Percentiles rank a stretch among this genome's conserved stretches.
These are phyloP conservation scores for Pythium rhizo-oryzae DNA, from an alignment of 352 stramenopile species.

Conservation along the genomic window DNA sequence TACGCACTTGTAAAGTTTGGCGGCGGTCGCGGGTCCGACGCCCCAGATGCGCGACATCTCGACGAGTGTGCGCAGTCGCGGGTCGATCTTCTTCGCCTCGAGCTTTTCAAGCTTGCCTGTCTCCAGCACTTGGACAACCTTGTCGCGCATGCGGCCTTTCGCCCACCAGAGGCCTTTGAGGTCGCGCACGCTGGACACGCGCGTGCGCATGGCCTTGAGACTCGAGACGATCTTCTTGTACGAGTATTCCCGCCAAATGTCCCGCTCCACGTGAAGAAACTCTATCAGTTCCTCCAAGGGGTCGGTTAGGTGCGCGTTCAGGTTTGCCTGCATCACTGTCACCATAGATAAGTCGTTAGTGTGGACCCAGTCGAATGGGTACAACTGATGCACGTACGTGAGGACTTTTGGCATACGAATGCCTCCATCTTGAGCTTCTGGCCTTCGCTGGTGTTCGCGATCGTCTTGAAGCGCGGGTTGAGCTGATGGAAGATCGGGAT, in stretches of 20 bases:
- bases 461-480: constrained; percentile 64
- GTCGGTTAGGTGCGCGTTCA: constrained; percentile 79
- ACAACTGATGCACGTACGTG: constrained; percentile 38
- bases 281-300: constrained; percentile 82
- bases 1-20: constrained; percentile 72
- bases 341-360: background rate
- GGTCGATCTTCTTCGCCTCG: constrained; percentile 76
- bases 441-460: constrained; percentile 37
- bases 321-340: constrained; percentile 64
- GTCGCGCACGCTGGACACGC: constrained; percentile 62
- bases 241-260: constrained; percentile 81
- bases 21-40: constrained; percentile 73
- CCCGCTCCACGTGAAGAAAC: constrained; percentile 73
- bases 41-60: constrained; percentile 78
- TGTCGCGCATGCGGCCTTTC: constrained; percentile 68
- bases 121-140: constrained; percentile 78
- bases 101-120: constrained; percentile 80
- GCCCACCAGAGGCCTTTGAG: constrained; percentile 70
- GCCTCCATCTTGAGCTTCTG: constrained; percentile 50
- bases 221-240: constrained; percentile 86
- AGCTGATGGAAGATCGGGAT: constrained; percentile 73
- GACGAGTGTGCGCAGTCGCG: constrained; percentile 55
- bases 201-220: constrained; percentile 62
- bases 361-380: background rate
- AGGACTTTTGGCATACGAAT: constrained; percentile 78